Percentiles rank a stretch among this genome's conserved stretches.
phyloP scores from a whole-genome alignment of 441 rosid species.

The Gossypium davidsonii region DNA sequence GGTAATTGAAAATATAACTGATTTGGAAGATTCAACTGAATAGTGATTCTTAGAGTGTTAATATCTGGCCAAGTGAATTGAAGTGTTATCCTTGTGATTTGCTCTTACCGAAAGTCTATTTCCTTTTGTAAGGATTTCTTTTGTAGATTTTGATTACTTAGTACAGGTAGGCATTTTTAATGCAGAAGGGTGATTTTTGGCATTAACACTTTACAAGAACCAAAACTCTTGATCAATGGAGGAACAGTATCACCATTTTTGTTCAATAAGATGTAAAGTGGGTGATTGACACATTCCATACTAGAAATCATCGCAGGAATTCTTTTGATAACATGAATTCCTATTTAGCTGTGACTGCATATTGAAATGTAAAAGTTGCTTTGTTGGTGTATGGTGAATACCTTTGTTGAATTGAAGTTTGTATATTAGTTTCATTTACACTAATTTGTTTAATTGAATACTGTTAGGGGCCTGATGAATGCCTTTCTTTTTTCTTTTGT shows the following conservation, averaged over 20 bases:
- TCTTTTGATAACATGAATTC: not conserved
- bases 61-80: not conserved
- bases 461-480: slow-evolving; percentile 10
- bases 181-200: not conserved
- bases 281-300: not conserved
- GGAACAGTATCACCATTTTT: not conserved
- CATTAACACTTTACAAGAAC: not conserved
- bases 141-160: not conserved
- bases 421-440: not conserved
- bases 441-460: not conserved
- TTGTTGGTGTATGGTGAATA: not conserved
- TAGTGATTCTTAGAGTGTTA: not conserved
- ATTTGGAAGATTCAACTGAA: not conserved
- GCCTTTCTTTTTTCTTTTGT: not conserved
- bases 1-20: not conserved
- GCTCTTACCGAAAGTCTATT: not conserved
- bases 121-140: not conserved
- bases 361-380: not conserved
- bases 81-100: not conserved
- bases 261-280: not conserved
- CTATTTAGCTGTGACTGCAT: not conserved
- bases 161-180: not conserved
- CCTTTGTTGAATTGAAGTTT: not conserved
- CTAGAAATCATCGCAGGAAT: not conserved
- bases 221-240: not conserved